phyloP scores from a whole-genome alignment of 2,329 filamentous ascomycete genomes.

The Trichoderma citrinoviride region DNA sequence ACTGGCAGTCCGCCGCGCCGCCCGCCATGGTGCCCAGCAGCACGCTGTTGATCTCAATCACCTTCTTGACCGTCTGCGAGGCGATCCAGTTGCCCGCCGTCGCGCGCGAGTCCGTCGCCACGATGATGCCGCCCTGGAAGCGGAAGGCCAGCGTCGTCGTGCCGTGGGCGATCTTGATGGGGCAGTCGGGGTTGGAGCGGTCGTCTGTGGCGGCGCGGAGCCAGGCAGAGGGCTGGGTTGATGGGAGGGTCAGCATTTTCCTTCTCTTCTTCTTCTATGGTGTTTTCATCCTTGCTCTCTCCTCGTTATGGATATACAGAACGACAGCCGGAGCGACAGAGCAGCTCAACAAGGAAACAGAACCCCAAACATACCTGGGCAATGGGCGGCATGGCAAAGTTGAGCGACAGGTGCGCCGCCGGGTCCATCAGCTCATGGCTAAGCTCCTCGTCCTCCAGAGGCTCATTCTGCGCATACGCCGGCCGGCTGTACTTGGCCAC shows the following conservation, averaged over 20 bases:
- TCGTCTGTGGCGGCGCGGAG: conserved; percentile 97
- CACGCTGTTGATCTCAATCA: conserved; percentile 95
- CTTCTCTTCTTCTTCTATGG: neutral
- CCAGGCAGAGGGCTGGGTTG: conserved; percentile 76
- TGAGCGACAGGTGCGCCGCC: conserved; percentile 76
- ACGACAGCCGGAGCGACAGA: neutral
- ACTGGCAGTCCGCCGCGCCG: conserved; percentile 98
- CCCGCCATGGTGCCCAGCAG: conserved; percentile 97
- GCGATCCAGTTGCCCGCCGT: conserved; percentile 99
- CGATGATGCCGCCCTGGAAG: conserved; percentile 97
- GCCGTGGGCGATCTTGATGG: conserved; percentile 99
- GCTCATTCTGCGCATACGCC: conserved; percentile 68
- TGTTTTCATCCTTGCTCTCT: neutral
- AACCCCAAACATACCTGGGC: conserved; percentile 64
- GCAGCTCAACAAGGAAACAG: no score
- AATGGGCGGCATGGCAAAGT: conserved; percentile 92
- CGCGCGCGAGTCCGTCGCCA: conserved; percentile 94
- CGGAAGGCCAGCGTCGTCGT: conserved; percentile 97
- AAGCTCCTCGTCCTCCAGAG: conserved; percentile 63
- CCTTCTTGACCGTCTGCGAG: conserved; percentile 99
- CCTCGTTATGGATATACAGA: neutral
- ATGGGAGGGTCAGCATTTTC: neutral
- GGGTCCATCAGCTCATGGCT: conserved; percentile 71
- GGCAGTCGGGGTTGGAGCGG: conserved; percentile 91
- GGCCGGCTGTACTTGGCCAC: conserved; percentile 88